Evolutionary conservation across 768 basidiomycete genomes (phyloP), one percentile per base, ranked within the genome.

Genomic region (Russula dissimulans): DNA sequence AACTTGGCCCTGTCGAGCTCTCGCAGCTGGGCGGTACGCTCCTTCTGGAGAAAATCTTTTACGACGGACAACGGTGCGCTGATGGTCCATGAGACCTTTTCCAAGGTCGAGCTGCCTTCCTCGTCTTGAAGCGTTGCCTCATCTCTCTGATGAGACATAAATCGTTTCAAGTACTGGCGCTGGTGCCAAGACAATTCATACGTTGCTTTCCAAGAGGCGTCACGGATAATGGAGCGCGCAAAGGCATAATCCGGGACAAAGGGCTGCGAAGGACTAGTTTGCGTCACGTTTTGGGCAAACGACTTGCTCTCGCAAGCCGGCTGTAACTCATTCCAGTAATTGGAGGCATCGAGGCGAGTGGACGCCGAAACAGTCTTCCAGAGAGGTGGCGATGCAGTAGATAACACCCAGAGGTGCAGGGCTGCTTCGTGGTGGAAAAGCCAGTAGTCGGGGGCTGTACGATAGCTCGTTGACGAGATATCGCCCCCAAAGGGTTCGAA

Each of bases 161-260:
- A 81, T 57, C 76, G 78, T 44, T 75, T 76, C 62, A 91, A 71
- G 71, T 84, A 90, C 57, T 80, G 80, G 43, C 74, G 79, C 70
- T 91, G 89, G 68, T 82, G 79, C 79, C 80, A 83, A 0, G 85
- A 81, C 49, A 91, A 71, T 56, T 77, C 73, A 67, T 90, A 91
- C 5, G 75, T 69, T 14, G 78, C 68, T 36, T 73, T 77, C 89
- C 89, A 91, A 2, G 84, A 83, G 2, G 71, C 72, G 26, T 71
- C 64, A 17, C 85, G 81, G 44, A 83, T 80, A n/a, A 89, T 72
- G n/a, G 79, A 78, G 58, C 78, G 76, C 52, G 72, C 74, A 15
- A 80, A 66, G 31, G 69, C 67, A 22, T 72, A 46, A 22, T 66
- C 69, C 12, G 70, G 67, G 42, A 66, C 66, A 10, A 65, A 56